Evolutionary conservation across 2,329 filamentous ascomycete genomes (phyloP).

Genomic region (Triangularia setosa): DNA sequence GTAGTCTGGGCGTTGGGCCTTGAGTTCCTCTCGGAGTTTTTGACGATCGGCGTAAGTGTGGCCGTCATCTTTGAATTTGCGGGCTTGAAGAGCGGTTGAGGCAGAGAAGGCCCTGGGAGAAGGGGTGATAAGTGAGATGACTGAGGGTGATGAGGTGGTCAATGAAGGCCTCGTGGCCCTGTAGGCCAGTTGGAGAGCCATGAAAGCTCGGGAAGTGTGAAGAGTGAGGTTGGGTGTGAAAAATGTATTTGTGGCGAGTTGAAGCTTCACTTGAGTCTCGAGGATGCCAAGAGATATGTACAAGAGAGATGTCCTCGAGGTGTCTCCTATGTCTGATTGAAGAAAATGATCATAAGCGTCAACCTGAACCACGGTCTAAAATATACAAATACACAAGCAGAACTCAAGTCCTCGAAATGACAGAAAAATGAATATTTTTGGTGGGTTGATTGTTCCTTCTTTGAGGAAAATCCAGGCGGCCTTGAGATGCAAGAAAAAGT

Average conservation of each 20-base stretch:
- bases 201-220: slow-evolving; percentile 8
- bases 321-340: not conserved
- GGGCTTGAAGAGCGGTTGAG: slow-evolving; percentile 60
- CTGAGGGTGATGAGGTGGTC: not conserved
- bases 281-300: not conserved
- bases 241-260: not conserved
- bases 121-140: slow-evolving; percentile 9
- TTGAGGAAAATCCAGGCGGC: not conserved
- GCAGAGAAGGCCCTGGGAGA: slow-evolving; percentile 50
- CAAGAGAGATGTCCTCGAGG: not conserved
- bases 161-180: slow-evolving; percentile 17
- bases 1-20: slow-evolving; percentile 27
- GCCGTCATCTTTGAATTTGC: not conserved
- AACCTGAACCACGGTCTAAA: not conserved
- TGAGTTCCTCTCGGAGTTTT: slow-evolving; percentile 25
- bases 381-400: not conserved
- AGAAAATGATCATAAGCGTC: not conserved
- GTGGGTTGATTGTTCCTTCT: not conserved
- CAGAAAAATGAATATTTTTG: not conserved
- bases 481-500: not conserved
- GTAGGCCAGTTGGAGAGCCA: slow-evolving; percentile 18
- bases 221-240: not conserved
- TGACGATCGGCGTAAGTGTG: slow-evolving; percentile 30
- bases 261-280: not conserved
- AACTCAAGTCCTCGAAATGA: not conserved